These are phyloP conservation scores for Fusarium sp. DNA, from an alignment of 2,329 filamentous ascomycete species.

Conservation along the genomic window DNA sequence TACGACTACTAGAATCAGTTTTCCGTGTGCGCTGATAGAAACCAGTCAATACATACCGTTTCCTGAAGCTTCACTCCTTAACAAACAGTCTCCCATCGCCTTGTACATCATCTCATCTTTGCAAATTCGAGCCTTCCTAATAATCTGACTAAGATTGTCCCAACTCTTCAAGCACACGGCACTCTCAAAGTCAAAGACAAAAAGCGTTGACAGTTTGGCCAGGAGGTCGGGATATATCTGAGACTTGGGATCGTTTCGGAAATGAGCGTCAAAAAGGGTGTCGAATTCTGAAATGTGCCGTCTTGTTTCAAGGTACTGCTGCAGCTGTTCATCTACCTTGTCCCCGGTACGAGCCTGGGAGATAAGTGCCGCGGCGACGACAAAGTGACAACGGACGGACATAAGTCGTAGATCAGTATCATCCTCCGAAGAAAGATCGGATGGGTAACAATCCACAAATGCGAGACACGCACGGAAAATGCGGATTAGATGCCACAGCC, in stretches of 20 bases:
- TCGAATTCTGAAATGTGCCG: constrained; percentile 69
- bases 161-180: constrained; percentile 71
- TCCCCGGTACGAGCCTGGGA: constrained; percentile 62
- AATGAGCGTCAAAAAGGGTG: constrained; percentile 59
- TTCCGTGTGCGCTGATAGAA: background rate
- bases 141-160: constrained; percentile 69
- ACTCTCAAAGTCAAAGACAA: constrained; percentile 83
- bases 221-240: constrained; percentile 61
- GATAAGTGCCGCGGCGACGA: constrained; percentile 62
- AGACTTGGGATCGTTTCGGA: constrained; percentile 51
- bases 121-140: constrained; percentile 59
- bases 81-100: constrained; percentile 70
- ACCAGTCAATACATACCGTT: constrained; percentile 51
- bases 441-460: constrained; percentile 61
- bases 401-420: constrained; percentile 63
- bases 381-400: constrained; percentile 74
- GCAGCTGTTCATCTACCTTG: constrained; percentile 58
- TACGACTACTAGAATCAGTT: constrained; percentile 49
- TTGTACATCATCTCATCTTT: constrained; percentile 60
- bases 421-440: constrained; percentile 52
- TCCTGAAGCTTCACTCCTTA: constrained; percentile 61
- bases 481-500: constrained; percentile 60
- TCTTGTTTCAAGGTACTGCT: constrained; percentile 69
- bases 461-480: constrained; percentile 63
- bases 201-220: constrained; percentile 69